These are phyloP conservation scores for Chimonanthus praecox DNA, from an alignment of 164 flowering plant genomes.

Conservation along the genomic window DNA sequence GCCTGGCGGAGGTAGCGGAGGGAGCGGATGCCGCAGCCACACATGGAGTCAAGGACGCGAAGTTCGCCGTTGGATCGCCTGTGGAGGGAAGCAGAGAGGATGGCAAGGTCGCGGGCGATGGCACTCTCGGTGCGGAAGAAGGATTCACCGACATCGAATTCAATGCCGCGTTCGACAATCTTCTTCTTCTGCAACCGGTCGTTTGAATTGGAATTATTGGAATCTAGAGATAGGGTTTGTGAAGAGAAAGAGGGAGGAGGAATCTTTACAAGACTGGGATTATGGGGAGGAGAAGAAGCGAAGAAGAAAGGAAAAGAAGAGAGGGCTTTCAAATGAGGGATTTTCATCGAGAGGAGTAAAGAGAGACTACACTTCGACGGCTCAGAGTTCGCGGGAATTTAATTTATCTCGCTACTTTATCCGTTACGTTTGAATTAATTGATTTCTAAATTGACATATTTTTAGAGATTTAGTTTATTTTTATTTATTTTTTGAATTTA, in stretches of 20 bases:
- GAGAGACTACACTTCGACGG: no score
- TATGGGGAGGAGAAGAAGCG: not conserved
- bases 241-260: not conserved
- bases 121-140: slow-evolving; percentile 87
- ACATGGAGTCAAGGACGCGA: slow-evolving; percentile 76
- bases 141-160: slow-evolving; percentile 59
- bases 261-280: slow-evolving; percentile 6
- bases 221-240: slow-evolving; percentile 5
- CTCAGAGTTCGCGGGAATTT: no score
- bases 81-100: slow-evolving; percentile 65
- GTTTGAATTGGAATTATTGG: not conserved
- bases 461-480: no score
- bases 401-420: no score
- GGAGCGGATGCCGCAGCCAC: slow-evolving; percentile 90
- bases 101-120: slow-evolving; percentile 80
- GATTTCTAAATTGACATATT: no score
- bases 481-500: no score
- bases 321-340: slow-evolving; percentile 2
- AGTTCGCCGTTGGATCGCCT: slow-evolving; percentile 38
- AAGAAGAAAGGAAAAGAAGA: slow-evolving; percentile 5
- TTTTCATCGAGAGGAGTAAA: slow-evolving; percentile 5
- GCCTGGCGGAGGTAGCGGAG: slow-evolving; percentile 75
- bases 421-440: no score
- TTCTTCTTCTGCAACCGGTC: not conserved
- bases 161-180: slow-evolving; percentile 45